phyloP scores from a whole-genome alignment of 1,284 basidiomycete species.

The Cutaneotrichosporon sp. region DNA sequence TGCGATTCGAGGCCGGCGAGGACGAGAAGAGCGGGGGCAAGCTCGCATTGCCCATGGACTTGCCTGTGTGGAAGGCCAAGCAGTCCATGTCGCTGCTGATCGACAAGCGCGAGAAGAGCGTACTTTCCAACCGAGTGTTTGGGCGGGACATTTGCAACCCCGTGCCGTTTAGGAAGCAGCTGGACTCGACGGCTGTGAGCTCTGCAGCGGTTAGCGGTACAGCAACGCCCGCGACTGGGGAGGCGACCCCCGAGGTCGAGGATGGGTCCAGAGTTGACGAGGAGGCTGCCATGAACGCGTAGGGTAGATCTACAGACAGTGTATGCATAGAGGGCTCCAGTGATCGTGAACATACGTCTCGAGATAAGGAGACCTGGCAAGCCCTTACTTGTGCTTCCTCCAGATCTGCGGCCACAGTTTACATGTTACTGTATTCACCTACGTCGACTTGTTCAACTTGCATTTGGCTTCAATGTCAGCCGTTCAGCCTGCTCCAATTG shows the following conservation, averaged over 20 bases:
- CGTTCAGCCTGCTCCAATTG: no score
- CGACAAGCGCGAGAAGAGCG: conserved; percentile 83
- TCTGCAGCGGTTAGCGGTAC: not conserved
- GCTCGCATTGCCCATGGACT: conserved; percentile 67
- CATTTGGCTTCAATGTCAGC: no score
- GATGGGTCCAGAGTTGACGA: conserved; percentile 11
- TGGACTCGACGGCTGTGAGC: conserved; percentile 1
- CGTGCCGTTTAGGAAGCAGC: conserved; percentile 20
- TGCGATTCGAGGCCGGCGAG: conserved; percentile 59
- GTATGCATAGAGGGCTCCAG: not conserved
- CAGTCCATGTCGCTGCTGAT: conserved; percentile 82
- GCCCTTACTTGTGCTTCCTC: no score
- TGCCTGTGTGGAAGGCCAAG: conserved; percentile 89
- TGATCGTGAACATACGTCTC: no score
- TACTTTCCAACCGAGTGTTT: conserved; percentile 42
- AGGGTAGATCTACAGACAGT: not conserved
- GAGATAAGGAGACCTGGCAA: no score
- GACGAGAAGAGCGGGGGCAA: conserved; percentile 51
- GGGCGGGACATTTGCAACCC: conserved; percentile 43
- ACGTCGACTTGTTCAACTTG: no score
- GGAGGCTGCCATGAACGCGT: conserved; percentile 26
- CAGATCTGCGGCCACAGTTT: no score
- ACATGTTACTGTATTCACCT: no score
- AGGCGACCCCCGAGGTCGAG: conserved; percentile 8
- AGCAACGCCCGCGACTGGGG: conserved; percentile 4